A percentile compares a stretch with the other conserved stretches of the same genome.
Conservation (phyloP, 2,329 filamentous ascomycete genomes). For the Sphaceloma murrayae region DNA sequence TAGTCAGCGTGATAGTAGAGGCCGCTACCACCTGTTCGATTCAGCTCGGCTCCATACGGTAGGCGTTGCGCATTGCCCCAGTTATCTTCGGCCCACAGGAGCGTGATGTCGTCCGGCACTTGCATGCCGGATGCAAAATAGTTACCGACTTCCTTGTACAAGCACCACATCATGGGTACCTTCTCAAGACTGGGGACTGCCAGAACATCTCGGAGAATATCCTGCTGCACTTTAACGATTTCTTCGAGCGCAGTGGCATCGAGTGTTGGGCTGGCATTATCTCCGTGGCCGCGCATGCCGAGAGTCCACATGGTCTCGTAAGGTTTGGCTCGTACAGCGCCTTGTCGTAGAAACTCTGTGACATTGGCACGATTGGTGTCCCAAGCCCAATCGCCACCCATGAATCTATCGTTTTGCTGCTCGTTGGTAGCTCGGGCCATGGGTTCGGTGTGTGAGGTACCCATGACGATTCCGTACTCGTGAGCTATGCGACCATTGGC, state of each 20-base stretch:
- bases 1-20: conserved; percentile 60
- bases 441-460: conserved; percentile 64
- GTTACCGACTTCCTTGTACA: conserved; percentile 65
- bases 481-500: conserved; percentile 60
- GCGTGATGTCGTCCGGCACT: conserved; percentile 55
- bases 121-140: conserved; percentile 57
- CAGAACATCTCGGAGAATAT: conserved; percentile 49
- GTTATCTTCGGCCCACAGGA: conserved; percentile 63
- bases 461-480: conserved; percentile 64
- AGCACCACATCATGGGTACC: conserved; percentile 60
- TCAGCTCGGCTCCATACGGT: conserved; percentile 50
- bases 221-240: conserved; percentile 51
- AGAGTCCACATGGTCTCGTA: conserved; percentile 59
- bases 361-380: conserved; percentile 60
- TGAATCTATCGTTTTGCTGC: conserved; percentile 33
- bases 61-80: conserved; percentile 55
- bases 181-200: conserved; percentile 39
- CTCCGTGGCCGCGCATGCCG: conserved; percentile 60
- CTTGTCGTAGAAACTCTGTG: conserved; percentile 58
- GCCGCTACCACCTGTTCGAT: conserved; percentile 52
- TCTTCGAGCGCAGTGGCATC: conserved; percentile 51
- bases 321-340: conserved; percentile 53
- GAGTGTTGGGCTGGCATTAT: conserved; percentile 50
- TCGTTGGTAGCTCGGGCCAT: conserved; percentile 52
- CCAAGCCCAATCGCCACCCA: conserved; percentile 58